These are phyloP conservation scores for Malus hybrid DNA, from an alignment of 331 rosid genomes.

Conservation along the genomic window DNA sequence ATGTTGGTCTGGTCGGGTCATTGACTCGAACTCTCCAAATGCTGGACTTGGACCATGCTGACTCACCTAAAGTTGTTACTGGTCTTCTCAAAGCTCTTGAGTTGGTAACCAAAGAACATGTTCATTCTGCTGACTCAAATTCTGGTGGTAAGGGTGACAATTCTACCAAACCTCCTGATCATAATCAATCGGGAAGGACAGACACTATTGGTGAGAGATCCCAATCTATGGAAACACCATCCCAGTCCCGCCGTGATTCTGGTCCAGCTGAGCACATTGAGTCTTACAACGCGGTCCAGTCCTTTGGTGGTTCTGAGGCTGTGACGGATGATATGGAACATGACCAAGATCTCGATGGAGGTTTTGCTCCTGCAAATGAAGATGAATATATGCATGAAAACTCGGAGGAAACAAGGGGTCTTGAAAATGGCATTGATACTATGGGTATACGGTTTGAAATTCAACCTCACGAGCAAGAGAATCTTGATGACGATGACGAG, in stretches of 20 bases:
- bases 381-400: slow-evolving; percentile 92
- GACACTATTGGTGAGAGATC: slow-evolving; percentile 49
- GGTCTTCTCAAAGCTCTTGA: slow-evolving; percentile 88
- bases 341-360: slow-evolving; percentile 82
- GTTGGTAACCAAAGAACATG: slow-evolving; percentile 84
- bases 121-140: slow-evolving; percentile 62
- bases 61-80: slow-evolving; percentile 87
- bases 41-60: slow-evolving; percentile 86
- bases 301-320: slow-evolving; percentile 89
- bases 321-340: slow-evolving; percentile 98
- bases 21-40: slow-evolving; percentile 67
- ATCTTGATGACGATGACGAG: slow-evolving; percentile 68
- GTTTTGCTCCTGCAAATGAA: slow-evolving; percentile 59
- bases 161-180: slow-evolving; percentile 58
- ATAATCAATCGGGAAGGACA: slow-evolving; percentile 41
- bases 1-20: slow-evolving; percentile 73
- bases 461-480: slow-evolving; percentile 74
- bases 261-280: slow-evolving; percentile 50
- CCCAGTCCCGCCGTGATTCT: slow-evolving; percentile 54
- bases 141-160: slow-evolving; percentile 59
- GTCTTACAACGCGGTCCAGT: slow-evolving; percentile 51
- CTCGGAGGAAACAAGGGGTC: slow-evolving; percentile 65
- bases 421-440: slow-evolving; percentile 57
- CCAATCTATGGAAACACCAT: slow-evolving; percentile 55
- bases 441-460: slow-evolving; percentile 69